Conservation (phyloP, 352 stramenopile species). For the Phytopythium kandeliae region DNA sequence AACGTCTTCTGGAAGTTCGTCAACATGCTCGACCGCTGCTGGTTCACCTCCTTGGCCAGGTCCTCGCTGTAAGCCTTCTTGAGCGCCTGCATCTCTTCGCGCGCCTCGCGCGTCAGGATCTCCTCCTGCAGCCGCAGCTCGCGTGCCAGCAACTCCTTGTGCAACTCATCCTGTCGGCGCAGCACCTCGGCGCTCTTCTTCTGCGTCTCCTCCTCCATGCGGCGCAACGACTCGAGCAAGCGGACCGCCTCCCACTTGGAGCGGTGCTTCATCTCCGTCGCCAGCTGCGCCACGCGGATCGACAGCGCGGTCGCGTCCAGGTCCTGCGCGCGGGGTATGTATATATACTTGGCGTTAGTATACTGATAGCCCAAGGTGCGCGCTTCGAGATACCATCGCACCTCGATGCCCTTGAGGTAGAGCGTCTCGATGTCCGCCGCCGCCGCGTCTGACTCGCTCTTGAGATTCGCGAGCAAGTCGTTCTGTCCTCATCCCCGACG, state of each 20-base stretch:
- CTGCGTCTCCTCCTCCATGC: constrained; percentile 75
- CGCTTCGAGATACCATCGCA: constrained; percentile 23
- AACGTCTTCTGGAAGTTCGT: constrained; percentile 59
- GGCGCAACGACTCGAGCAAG: constrained; percentile 61
- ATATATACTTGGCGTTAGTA: too few relatives aligned
- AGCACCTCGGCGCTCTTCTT: constrained; percentile 68
- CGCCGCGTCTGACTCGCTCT: constrained; percentile 48
- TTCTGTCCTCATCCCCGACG: constrained; percentile 23
- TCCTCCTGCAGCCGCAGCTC: constrained; percentile 74
- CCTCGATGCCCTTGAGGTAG: constrained; percentile 63
- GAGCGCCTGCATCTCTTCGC: constrained; percentile 51
- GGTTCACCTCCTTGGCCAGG: constrained; percentile 51
- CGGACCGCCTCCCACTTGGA: constrained; percentile 81
- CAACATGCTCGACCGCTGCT: constrained; percentile 45
- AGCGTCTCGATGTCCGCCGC: constrained; percentile 67
- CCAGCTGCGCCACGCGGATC: constrained; percentile 70
- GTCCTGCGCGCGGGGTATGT: too few relatives aligned
- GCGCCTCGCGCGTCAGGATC: constrained; percentile 47
- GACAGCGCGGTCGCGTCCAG: constrained; percentile 63
- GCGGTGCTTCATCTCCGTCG: constrained; percentile 85
- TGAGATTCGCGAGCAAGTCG: constrained; percentile 52
- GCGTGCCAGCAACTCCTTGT: constrained; percentile 73
- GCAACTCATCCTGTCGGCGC: constrained; percentile 50
- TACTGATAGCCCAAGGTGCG: too few relatives aligned
- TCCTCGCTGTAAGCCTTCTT: constrained; percentile 67